Percentiles rank a stretch among this genome's conserved stretches.
phyloP scores from a whole-genome alignment of 768 basidiomycete species.

The Rhodotorula toruloides region DNA sequence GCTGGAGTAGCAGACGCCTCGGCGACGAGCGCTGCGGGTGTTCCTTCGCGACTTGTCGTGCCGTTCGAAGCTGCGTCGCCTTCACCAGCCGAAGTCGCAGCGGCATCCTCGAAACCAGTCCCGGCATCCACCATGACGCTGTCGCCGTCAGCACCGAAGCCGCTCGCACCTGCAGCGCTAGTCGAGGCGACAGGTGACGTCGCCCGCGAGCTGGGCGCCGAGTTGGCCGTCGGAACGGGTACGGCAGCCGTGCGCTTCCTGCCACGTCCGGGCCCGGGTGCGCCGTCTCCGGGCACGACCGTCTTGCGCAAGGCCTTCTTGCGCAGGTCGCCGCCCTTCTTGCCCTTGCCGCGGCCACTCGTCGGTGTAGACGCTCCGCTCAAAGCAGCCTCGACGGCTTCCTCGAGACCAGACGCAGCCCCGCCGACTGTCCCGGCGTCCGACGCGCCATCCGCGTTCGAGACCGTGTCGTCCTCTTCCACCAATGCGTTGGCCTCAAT shows the following conservation, averaged over 20 bases:
- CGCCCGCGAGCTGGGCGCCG: slow-evolving; percentile 30
- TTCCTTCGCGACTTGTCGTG: neutral
- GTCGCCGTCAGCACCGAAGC: slow-evolving; percentile 13
- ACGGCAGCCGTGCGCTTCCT: slow-evolving; percentile 37
- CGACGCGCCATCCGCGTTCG: slow-evolving; percentile 11
- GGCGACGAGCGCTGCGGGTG: neutral
- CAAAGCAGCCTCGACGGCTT: slow-evolving; percentile 17
- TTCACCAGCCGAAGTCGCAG: too few relatives aligned
- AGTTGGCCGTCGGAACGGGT: slow-evolving; percentile 33
- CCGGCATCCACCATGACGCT: slow-evolving; percentile 21
- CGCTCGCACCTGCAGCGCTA: neutral
- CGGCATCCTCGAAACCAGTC: neutral
- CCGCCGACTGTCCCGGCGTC: slow-evolving; percentile 4
- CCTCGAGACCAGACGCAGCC: slow-evolving; percentile 2
- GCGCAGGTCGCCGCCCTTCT: slow-evolving; percentile 56
- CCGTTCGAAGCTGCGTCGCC: neutral
- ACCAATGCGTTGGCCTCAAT: slow-evolving; percentile 8
- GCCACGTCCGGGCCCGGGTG: slow-evolving; percentile 45
- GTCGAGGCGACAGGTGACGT: slow-evolving; percentile 11
- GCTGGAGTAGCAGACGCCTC: slow-evolving; percentile 6
- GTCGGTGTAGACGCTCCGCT: slow-evolving; percentile 46
- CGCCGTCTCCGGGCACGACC: slow-evolving; percentile 50
- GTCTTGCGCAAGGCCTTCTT: slow-evolving; percentile 72
- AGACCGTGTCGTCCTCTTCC: slow-evolving; percentile 17
- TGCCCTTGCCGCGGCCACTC: slow-evolving; percentile 1